Percentiles rank a stretch among this genome's conserved stretches.
phyloP scores from a whole-genome alignment of 331 rosid species.

The Saraca asoca region DNA sequence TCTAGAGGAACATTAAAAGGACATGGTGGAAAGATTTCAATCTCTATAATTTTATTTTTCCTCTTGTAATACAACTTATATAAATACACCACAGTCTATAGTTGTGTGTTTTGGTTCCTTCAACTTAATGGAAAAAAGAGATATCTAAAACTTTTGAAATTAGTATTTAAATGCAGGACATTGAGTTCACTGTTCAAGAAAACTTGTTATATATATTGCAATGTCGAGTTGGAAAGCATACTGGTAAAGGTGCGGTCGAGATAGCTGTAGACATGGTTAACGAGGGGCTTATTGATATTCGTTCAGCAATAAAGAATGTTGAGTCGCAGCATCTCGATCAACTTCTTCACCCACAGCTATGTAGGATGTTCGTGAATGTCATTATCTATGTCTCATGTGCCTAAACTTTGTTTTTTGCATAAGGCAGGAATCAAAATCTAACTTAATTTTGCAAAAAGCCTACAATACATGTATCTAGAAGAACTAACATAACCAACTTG shows the following conservation, averaged over 20 bases:
- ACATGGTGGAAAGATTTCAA: conserved; percentile 75
- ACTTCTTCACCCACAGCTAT: conserved; percentile 95
- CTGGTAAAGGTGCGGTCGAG: conserved; percentile 88
- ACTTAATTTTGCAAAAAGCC: not conserved
- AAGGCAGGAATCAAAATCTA: conserved; percentile 11
- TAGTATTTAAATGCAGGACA: conserved; percentile 57
- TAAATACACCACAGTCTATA: not conserved
- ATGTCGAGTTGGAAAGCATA: conserved; percentile 88
- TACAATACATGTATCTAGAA: not conserved
- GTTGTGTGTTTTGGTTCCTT: not conserved
- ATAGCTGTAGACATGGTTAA: conserved; percentile 89
- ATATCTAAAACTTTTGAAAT: conserved; percentile 21
- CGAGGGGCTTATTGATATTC: no score
- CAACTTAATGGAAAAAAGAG: conserved; percentile 14
- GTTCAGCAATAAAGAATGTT: no score
- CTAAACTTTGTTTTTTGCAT: conserved; percentile 10
- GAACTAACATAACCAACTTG: conserved; percentile 7
- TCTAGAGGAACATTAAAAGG: conserved; percentile 88
- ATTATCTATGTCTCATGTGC: conserved; percentile 3
- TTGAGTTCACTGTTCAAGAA: conserved; percentile 97
- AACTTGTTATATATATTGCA: conserved; percentile 97
- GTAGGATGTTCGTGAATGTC: conserved; percentile 3
- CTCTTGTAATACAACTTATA: not conserved
- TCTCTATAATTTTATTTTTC: not conserved
- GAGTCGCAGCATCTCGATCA: conserved; percentile 94